Percentiles rank a stretch among this genome's conserved stretches.
Conservation (phyloP, 805 yeast species). For the Saturnispora dispora region DNA sequence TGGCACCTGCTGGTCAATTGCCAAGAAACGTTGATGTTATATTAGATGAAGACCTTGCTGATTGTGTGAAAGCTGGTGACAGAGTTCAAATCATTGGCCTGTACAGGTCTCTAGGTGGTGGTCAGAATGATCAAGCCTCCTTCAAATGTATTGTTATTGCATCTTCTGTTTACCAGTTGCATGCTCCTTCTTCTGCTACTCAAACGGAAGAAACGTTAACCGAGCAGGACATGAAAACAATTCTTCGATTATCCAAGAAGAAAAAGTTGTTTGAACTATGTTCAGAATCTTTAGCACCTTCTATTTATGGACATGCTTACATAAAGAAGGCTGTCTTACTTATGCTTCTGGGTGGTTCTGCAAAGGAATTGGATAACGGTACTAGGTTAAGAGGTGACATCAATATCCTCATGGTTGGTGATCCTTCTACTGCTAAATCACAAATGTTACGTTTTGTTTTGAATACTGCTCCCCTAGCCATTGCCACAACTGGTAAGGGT, state of each 20-base stretch:
- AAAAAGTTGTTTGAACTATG: slow-evolving; percentile 67
- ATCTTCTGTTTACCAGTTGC: slow-evolving; percentile 81
- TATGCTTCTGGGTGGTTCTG: slow-evolving; percentile 89
- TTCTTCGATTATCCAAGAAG: slow-evolving; percentile 66
- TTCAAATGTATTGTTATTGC: slow-evolving; percentile 81
- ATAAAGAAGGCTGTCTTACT: slow-evolving; percentile 86
- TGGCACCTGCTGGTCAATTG: slow-evolving; percentile 95
- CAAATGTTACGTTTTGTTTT: slow-evolving; percentile 90
- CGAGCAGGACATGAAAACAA: slow-evolving; percentile 77
- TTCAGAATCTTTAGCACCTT: slow-evolving; percentile 86
- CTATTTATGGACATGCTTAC: slow-evolving; percentile 87
- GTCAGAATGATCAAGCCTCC: slow-evolving; percentile 48
- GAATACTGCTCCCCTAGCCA: slow-evolving; percentile 90
- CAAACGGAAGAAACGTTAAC: slow-evolving; percentile 67
- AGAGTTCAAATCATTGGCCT: slow-evolving; percentile 91
- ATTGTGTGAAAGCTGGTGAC: slow-evolving; percentile 89
- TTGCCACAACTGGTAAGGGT: slow-evolving; percentile 98
- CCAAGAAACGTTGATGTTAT: slow-evolving; percentile 89
- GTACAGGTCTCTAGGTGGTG: slow-evolving; percentile 83
- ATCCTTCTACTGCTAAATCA: slow-evolving; percentile 97
- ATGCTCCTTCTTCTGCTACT: slow-evolving; percentile 63
- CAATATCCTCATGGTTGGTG: slow-evolving; percentile 94
- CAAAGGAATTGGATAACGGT: slow-evolving; percentile 88
- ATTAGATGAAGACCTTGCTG: slow-evolving; percentile 93
- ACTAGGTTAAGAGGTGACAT: slow-evolving; percentile 98